Evolutionary conservation across 1,139 yeast genomes (phyloP).

Genomic region (Sporopachydermia cereana): DNA sequence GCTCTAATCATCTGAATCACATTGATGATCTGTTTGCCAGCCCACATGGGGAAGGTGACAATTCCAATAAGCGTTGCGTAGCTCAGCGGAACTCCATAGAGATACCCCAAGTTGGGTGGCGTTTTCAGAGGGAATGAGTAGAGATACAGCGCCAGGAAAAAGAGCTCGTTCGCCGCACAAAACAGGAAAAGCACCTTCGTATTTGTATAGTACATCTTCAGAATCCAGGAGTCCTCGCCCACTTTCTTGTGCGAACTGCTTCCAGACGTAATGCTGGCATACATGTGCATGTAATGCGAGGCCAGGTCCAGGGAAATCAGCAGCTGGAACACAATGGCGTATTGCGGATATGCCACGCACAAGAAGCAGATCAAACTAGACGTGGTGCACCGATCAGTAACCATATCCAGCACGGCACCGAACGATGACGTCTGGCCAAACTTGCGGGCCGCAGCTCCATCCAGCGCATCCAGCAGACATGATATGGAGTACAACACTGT

Average conservation of each 20-base stretch:
- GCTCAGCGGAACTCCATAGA: conserved; percentile 36
- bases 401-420: conserved; percentile 98
- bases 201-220: conserved; percentile 80
- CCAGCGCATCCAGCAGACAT: conserved; percentile 90
- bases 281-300: conserved; percentile 98
- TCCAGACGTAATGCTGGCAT: conserved; percentile 78
- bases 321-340: conserved; percentile 66
- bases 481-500: conserved; percentile 72
- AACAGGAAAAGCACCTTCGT: conserved; percentile 73
- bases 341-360: conserved; percentile 64
- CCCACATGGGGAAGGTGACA: conserved; percentile 74
- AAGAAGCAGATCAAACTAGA: conserved; percentile 80
- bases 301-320: conserved; percentile 83
- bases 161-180: conserved; percentile 87
- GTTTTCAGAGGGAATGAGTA: conserved; percentile 45
- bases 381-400: conserved; percentile 95
- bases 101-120: conserved; percentile 29
- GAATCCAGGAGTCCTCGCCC: conserved; percentile 57
- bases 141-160: conserved; percentile 82
- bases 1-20: conserved; percentile 84
- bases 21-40: conserved; percentile 84
- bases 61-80: conserved; percentile 56
- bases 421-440: conserved; percentile 83
- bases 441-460: conserved; percentile 89
- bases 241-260: conserved; percentile 78